Base-by-base conservation (phyloP, 2,329 filamentous ascomycete species). In the Ceratocystis huliohia region DNA sequence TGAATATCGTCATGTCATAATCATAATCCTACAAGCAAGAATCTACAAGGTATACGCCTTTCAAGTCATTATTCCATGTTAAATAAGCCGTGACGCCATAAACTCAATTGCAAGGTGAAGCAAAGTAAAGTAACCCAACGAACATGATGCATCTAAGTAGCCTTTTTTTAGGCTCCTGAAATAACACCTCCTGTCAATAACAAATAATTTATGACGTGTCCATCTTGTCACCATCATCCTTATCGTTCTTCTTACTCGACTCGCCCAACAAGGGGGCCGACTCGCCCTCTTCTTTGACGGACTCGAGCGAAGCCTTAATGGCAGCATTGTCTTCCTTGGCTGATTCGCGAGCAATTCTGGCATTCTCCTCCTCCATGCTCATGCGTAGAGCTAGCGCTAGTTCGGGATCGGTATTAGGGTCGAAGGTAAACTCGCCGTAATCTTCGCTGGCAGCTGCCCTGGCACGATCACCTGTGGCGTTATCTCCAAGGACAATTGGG, bases 361-460 rank as follows among this genome's bases (percentile, higher is more conserved):
- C 92, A 79, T 95, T 95, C 78, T 99, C 94, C 75, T 99, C 94
- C 75, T 99, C 94, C 84, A 96, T 91, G 76, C 90, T 96, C 91
- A 99, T 96, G 70, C 94, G 87, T 74, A 99, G 80, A 64, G 94
- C 94, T 71, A 99, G 84, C 25, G 94, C 94, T 73, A 99, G 80
- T 76, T 99, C 94, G 2, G 94, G 94, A 74, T 99, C 94, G 73
- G 92, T 83, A 65, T 87, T 88, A 15, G 93, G 92, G 75, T 97
- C 94, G 70, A 96, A 90, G 70, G 78, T 77, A 56, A 82, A 85
- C 69, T 88, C 85, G 66, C 82, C 83, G 70, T 82, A 84, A 63
- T 80, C 78, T 44, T 79, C 83, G 53, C 81, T 85, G 64, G 81
- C 79, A 65, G 83, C 86, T 67, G 80, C 82, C 53, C 79, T 81